Evolutionary conservation across 495 filamentous ascomycete species (phyloP), one percentile per base, ranked within the genome.

Genomic region (Penicillium ucsense): DNA sequence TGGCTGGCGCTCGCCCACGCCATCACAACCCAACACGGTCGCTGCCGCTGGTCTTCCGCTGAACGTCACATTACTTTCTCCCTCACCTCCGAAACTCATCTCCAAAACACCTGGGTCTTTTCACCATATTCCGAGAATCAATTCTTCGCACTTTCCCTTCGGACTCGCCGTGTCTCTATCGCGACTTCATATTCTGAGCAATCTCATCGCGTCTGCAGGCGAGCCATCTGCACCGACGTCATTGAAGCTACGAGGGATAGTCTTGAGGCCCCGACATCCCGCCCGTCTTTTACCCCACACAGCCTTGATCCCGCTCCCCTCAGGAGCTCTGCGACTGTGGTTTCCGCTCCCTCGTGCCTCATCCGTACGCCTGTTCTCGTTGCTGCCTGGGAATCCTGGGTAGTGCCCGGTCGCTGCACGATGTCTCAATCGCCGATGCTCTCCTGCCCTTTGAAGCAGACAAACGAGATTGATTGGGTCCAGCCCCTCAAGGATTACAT

Each of bases 381-480:
- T 34, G 12, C 53, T 64, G 52, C 48, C 66, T 71, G 65, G 70
- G 70, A 68, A 66, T 20, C 20, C 20, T 20, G 20, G 20, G 20
- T 20, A 20, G 20, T 20, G 20, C 20, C 20, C 20, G 20, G 20
- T 20, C 20, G 20, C 20, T 20, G 20, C 20, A 78, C 63, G 64
- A 85, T 85, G 82, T 75, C 77, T 66, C 82, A 89, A 71, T 79
- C 88, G 61, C 88, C 89, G 40, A 96, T 96, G 89, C 81, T 96
- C 47, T 89, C 86, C 53, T 82, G 80, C 75, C 89, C 89, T 62
- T 73, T 94, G 61, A 96, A 98, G 84, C 90, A 92, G 65, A 98
- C 92, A 52, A 95, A 91, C 74, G 92, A 98, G 74, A 95, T 97
- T 62, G 92, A 98, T 77, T 98, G 94, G 94, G 78, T 96, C 51